Base-by-base conservation (phyloP, 495 filamentous ascomycete genomes). In the Evernia prunastri region DNA sequence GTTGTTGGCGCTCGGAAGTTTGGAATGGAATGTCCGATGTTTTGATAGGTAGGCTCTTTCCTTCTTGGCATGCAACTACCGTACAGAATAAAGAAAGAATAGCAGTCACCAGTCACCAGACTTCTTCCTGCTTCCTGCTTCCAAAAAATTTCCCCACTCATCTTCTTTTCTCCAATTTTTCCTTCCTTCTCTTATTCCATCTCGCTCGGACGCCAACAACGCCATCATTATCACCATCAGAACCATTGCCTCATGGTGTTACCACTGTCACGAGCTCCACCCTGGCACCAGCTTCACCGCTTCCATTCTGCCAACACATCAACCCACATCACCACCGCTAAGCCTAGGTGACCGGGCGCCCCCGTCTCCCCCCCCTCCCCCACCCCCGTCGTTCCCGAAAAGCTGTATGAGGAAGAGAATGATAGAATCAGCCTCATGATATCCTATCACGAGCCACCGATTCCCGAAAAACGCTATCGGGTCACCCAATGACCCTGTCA, bases 291-390 rank as follows among this genome's bases (percentile, higher is more conserved):
- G 27, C 27, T 13, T 53, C 27, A 18, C 49, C 49, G 25, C 49
- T 53, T 18, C 10, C 27, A 17, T 29, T 53, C 49, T 53, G 49
- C 49, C 49, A 51, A 51, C 27, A 33, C 56, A 42, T 58, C 56
- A n/a, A 58, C 42, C 18, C 2, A 27, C 42, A 61, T 31, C 47
- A 36, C 27, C 60, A 15, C 13, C 42, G n/a, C n/a, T n/a, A 20
- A 27, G 23, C 42, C 60, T 25, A 25, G 40, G 9, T 23, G 15
- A 27, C 60, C 7, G 27, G 27, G 25, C 6, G 10, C 17, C 12
- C 5, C 25, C 15, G 13, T 13, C 12, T 2, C 49, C 25, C 4
- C 27, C 12, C 5, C 49, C 25, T n/a, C 23, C 1, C 0, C 11
- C 27, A 25, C 1, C 13, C 31, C 12, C 49, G 18, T 4, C 4